These are phyloP conservation scores for Phytophthora pinifolia DNA, from an alignment of 352 stramenopile species.

Conservation along the genomic window DNA sequence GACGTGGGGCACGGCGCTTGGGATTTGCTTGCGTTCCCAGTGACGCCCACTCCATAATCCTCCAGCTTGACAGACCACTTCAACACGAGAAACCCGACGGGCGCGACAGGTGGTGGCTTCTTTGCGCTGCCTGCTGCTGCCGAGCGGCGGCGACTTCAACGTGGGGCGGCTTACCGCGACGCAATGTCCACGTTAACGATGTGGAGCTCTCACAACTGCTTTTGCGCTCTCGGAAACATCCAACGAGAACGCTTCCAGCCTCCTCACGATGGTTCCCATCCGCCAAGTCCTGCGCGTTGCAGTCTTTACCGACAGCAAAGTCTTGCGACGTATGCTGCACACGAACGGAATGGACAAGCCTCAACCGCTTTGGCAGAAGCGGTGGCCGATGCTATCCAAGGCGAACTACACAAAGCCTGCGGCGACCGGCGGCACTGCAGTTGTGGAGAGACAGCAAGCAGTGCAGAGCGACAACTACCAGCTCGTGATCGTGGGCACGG, in stretches of 20 bases:
- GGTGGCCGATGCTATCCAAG: conserved; percentile 24
- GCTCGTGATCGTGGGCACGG: conserved; percentile 72
- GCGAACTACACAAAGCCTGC: conserved; percentile 19
- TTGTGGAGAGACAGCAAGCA: conserved; percentile 8
- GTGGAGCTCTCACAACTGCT: conserved; percentile 21
- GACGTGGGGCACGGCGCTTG: conserved; percentile 7
- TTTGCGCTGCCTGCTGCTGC: conserved; percentile 13
- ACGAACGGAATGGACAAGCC: conserved; percentile 19
- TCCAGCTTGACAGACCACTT: conserved; percentile 1
- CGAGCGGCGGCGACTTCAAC: conserved; percentile 13
- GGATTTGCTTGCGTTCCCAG: conserved; percentile 30
- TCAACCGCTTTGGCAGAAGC: conserved; percentile 27
- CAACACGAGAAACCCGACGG: conserved; percentile 22
- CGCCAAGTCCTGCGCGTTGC: conserved; percentile 20
- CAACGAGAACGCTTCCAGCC: not conserved
- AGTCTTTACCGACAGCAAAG: conserved; percentile 15
- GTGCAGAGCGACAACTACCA: conserved; percentile 57
- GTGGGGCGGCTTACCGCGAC: not conserved
- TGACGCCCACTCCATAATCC: conserved; percentile 13
- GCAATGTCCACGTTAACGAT: conserved; percentile 13
- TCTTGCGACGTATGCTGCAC: conserved; percentile 16
- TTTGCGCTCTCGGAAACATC: conserved; percentile 15
- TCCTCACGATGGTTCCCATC: conserved; percentile 15
- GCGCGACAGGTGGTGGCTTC: conserved; percentile 11
- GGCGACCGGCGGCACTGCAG: not conserved